Percentiles rank a stretch among this genome's conserved stretches.
phyloP scores from a whole-genome alignment of 768 basidiomycete genomes.

The Botryobasidium botryosum region DNA sequence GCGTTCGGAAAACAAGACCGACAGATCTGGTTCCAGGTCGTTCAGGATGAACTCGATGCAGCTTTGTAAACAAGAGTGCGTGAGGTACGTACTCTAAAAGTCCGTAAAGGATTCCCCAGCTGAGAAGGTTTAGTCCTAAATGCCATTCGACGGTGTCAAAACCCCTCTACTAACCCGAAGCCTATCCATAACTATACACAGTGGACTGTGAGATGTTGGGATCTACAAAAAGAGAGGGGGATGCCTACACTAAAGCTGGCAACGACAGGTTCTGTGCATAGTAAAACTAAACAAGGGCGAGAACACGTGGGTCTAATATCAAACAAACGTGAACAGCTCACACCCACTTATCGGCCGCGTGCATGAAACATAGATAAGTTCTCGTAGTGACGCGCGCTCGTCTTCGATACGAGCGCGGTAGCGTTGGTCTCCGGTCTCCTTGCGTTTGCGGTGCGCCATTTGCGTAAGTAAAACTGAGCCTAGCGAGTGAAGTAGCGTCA shows the following conservation, averaged over 20 bases:
- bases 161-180: too few species aligned
- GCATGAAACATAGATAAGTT: conserved; percentile 50
- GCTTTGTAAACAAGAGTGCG: too few species aligned
- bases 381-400: conserved; percentile 36
- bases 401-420: conserved; percentile 54
- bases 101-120: conserved; percentile 65
- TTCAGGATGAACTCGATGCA: too few species aligned
- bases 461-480: conserved; percentile 47
- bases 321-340: conserved; percentile 7
- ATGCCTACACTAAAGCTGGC: conserved; percentile 53
- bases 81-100: too few species aligned
- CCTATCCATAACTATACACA: conserved; percentile 48
- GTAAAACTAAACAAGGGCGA: conserved; percentile 28
- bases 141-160: too few species aligned
- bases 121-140: too few species aligned
- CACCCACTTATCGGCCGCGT: conserved; percentile 53
- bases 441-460: conserved; percentile 44
- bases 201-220: not conserved
- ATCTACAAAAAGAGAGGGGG: too few species aligned
- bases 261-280: conserved; percentile 60
- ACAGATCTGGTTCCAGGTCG: too few species aligned
- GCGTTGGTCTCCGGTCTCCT: conserved; percentile 42
- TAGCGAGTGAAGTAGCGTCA: too few species aligned
- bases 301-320: conserved; percentile 11
- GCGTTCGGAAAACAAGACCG: conserved; percentile 33